Evolutionary conservation across 1,284 basidiomycete genomes (phyloP).

Genomic region (Xanthoconium separans): DNA sequence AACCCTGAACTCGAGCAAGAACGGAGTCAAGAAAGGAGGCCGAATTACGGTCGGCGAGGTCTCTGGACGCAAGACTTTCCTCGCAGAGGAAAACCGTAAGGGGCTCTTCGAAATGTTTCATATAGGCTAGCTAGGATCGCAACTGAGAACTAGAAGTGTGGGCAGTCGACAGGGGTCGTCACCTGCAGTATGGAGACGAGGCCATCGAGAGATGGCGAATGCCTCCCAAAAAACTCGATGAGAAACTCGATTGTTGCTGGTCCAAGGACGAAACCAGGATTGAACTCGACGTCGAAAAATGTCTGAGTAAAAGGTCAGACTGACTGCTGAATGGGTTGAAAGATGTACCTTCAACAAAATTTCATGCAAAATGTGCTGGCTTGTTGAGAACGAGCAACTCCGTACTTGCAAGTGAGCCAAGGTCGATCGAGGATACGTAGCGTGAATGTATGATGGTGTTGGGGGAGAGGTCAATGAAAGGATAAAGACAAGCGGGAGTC

Average conservation of each 20-base stretch:
- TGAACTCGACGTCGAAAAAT: slow-evolving; percentile 60
- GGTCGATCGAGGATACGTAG: slow-evolving; percentile 55
- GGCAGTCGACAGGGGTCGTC: slow-evolving; percentile 2
- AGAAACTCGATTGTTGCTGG: slow-evolving; percentile 54
- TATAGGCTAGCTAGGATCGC: slow-evolving; percentile 49
- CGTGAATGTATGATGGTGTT: slow-evolving; percentile 56
- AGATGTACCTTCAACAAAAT: slow-evolving; percentile 48
- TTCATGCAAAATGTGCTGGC: slow-evolving; percentile 45
- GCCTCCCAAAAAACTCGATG: slow-evolving; percentile 52
- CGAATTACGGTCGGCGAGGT: slow-evolving; percentile 22
- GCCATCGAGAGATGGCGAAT: slow-evolving; percentile 55
- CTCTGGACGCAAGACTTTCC: slow-evolving; percentile 14
- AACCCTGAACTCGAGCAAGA: slow-evolving; percentile 35
- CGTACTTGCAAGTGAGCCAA: slow-evolving; percentile 57
- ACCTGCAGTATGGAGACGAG: slow-evolving; percentile 62
- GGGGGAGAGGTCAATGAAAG: slow-evolving; percentile 56
- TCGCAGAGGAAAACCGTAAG: slow-evolving; percentile 43
- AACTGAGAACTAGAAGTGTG: slow-evolving; percentile 1
- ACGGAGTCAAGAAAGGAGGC: slow-evolving; percentile 43
- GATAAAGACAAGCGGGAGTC: slow-evolving; percentile 60
- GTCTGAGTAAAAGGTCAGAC: slow-evolving; percentile 42
- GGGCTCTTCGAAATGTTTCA: slow-evolving; percentile 69
- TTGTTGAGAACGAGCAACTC: slow-evolving; percentile 48
- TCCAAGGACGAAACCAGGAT: slow-evolving; percentile 61
- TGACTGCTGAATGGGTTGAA: neutral